Base-by-base conservation (phyloP, 306 rosid genomes). In the Citrullus colocynthis region DNA sequence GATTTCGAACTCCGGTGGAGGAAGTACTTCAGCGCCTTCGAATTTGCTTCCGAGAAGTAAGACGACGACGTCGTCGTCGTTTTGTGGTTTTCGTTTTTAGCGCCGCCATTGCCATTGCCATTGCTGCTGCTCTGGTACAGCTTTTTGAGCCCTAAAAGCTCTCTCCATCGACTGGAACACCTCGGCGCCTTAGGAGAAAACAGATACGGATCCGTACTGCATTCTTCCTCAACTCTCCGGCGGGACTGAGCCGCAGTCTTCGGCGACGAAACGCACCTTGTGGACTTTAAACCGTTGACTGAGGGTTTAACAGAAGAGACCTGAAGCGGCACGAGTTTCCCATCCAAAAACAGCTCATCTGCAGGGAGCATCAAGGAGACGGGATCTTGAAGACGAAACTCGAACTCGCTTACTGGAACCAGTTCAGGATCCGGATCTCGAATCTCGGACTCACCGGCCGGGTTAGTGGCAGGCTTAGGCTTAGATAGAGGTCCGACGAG, bases 171-270 rank as follows among this genome's bases (percentile, higher is more conserved):
- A 82, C 96, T 90, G 4, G 99, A 91, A 48, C 98, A 96, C n/a
- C 98, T 86, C n/a, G 98, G 99, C 0, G 98, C 99, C 81, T 96
- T 96, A 0, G 99, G 98, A 4, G 97, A 96, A 81, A 92, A 96
- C 79, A 91, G 64, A 81, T 83, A 88, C 0, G 90, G 89, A 9
- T 96, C 98, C 1, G 85, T 10, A 16, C 82, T 20, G 13, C 85
- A 56, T 9, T 77, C 16, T 9, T 86, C 16, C 21, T 87, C 90
- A 4, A 48, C 34, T 58, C 86, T 66, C 75, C 91, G 87, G 72
- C 74, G 66, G 13, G 54, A 41, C 75, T 15, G 58, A 6, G 80
- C 86, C 21, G 80, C 86, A 3, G 83, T 78, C 11, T 86, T 88
- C 37, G 84, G 81, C 12, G 72, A 82, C 41, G 81, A 41, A 42